Conservation (phyloP, 306 rosid species). For the Malus sieversii region DNA sequence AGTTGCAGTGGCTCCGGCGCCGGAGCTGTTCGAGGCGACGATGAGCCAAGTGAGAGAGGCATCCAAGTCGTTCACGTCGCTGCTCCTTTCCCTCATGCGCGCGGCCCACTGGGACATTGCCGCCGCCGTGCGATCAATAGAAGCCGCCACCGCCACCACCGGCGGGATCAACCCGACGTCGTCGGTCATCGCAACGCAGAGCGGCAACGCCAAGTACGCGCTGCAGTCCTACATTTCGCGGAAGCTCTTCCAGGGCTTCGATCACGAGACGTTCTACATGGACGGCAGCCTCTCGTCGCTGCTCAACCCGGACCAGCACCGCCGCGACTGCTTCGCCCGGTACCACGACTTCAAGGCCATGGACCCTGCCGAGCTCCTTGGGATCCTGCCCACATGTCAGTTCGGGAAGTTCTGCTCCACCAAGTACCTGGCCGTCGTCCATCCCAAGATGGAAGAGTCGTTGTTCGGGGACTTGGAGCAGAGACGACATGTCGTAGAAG, state of each 20-base stretch:
- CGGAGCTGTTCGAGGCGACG: constrained; percentile 61
- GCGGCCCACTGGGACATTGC: constrained; percentile 91
- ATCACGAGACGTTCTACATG: constrained; percentile 92
- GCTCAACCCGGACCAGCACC: constrained; percentile 80
- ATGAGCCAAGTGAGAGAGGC: constrained; percentile 75
- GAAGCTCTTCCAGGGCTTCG: constrained; percentile 82
- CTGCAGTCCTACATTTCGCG: constrained; percentile 73
- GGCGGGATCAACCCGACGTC: constrained; percentile 17
- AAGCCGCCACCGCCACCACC: constrained; percentile 56
- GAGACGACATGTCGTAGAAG: constrained; percentile 52
- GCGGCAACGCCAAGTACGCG: constrained; percentile 86
- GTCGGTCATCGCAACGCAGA: constrained; percentile 42
- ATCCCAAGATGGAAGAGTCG: constrained; percentile 97
- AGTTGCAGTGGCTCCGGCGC: constrained; percentile 55
- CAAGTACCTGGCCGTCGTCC: constrained; percentile 82
- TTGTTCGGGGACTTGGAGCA: constrained; percentile 87
- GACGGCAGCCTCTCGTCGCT: constrained; percentile 93
- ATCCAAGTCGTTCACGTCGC: constrained; percentile 69
- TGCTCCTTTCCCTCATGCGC: constrained; percentile 82
- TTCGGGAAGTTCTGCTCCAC: constrained; percentile 87
- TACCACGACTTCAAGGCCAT: constrained; percentile 82
- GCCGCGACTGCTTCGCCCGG: constrained; percentile 75
- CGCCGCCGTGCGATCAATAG: constrained; percentile 93
- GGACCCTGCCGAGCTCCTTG: constrained; percentile 90
- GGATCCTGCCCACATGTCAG: constrained; percentile 74